These are phyloP conservation scores for Chrysosporium keratinophilum DNA, from an alignment of 2,329 filamentous ascomycete genomes.

Conservation along the genomic window DNA sequence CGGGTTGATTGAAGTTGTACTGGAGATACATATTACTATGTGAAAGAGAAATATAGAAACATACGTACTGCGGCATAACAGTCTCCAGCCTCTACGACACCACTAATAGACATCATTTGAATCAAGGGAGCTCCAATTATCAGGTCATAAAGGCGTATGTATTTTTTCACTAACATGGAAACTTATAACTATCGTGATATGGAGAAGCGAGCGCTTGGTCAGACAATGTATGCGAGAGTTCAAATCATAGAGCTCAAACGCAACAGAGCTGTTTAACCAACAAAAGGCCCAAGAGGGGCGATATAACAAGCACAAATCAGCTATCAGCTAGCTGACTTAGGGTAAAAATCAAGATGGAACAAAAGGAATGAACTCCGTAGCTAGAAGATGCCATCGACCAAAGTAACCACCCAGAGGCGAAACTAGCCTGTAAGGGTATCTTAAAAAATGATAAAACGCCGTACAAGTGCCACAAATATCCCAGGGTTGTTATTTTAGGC, in stretches of 20 bases:
- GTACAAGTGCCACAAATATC: background rate
- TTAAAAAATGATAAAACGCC: background rate
- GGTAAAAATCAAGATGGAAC: background rate
- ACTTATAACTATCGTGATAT: too few species aligned
- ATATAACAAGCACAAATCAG: background rate
- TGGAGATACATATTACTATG: too few species aligned
- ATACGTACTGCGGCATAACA: too few species aligned
- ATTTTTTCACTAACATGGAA: too few species aligned
- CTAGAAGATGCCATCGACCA: background rate
- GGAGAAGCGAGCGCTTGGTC: too few species aligned
- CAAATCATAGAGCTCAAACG: background rate
- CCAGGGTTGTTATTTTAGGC: background rate
- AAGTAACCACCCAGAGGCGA: background rate
- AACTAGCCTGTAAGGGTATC: background rate
- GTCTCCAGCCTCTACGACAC: too few species aligned
- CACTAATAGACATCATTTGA: too few species aligned
- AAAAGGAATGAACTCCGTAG: background rate
- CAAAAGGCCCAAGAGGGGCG: background rate
- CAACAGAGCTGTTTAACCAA: background rate
- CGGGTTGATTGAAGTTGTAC: too few species aligned
- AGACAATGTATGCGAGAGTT: too few species aligned
- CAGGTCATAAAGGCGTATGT: too few species aligned
- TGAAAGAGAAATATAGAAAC: too few species aligned
- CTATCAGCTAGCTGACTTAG: background rate
- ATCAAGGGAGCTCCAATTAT: too few species aligned